These are phyloP conservation scores for Isabelozyma heimii DNA, from an alignment of 805 yeast species.

Conservation along the genomic window DNA sequence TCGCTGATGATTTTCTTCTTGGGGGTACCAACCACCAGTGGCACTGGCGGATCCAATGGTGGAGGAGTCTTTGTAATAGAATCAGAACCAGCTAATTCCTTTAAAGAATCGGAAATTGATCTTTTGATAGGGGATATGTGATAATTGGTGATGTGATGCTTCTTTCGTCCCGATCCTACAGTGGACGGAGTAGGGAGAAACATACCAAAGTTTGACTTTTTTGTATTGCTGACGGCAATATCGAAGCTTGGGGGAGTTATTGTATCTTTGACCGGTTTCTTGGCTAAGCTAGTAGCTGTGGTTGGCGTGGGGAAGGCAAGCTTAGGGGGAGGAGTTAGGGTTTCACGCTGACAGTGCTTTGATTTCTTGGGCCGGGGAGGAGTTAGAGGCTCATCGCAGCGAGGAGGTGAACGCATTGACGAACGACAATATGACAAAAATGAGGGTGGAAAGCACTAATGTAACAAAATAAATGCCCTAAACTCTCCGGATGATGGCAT, in stretches of 20 bases:
- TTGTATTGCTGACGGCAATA: not conserved
- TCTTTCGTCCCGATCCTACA: constrained; percentile 34
- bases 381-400: not conserved
- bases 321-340: not conserved
- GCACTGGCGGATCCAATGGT: not conserved
- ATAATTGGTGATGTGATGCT: not conserved
- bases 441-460: too few species aligned
- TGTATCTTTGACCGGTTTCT: not conserved
- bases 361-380: not conserved
- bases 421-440: not conserved
- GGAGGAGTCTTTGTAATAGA: not conserved
- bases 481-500: too few species aligned
- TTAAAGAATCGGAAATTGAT: not conserved
- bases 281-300: not conserved
- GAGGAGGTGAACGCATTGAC: not conserved
- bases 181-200: constrained; percentile 38
- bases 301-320: not conserved
- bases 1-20: constrained; percentile 30
- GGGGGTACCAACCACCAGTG: constrained; percentile 32
- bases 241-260: not conserved
- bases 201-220: constrained; percentile 14
- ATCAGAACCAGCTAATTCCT: not conserved
- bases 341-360: not conserved
- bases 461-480: too few species aligned
- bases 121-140: not conserved